Evolutionary conservation across 495 filamentous ascomycete species (phyloP).

Genomic region (Hyaloscypha finlandica): DNA sequence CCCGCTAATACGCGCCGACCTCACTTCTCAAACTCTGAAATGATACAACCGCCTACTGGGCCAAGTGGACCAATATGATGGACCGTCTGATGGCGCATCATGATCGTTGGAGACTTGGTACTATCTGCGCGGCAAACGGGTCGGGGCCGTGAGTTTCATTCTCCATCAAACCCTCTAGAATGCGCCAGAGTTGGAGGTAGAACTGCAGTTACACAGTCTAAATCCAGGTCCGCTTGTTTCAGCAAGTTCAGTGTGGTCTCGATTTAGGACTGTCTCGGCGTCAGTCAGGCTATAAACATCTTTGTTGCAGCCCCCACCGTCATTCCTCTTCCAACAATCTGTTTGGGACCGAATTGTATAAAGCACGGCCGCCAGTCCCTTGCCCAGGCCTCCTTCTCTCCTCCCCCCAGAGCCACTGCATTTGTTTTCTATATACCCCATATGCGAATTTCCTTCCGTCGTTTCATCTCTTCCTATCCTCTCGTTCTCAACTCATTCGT

Average conservation of each 20-base stretch:
- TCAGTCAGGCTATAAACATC: constrained; percentile 29
- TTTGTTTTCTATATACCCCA: constrained; percentile 26
- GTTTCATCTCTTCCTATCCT: constrained; percentile 22
- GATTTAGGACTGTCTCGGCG: constrained; percentile 26
- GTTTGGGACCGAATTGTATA: constrained; percentile 27
- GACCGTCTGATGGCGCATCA: constrained; percentile 3
- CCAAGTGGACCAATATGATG: constrained; percentile 19
- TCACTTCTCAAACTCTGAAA: constrained; percentile 12
- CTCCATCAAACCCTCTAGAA: constrained; percentile 8
- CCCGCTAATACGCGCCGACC: constrained; percentile 18
- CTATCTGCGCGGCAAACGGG: constrained; percentile 21
- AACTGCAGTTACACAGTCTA: constrained; percentile 21
- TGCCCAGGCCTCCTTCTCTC: constrained; percentile 13
- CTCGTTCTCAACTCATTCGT: constrained; percentile 23
- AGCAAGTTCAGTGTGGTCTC: constrained; percentile 20
- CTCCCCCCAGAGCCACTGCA: constrained; percentile 18
- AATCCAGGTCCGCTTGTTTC: constrained; percentile 27
- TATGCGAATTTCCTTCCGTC: constrained; percentile 24
- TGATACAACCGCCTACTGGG: constrained; percentile 25
- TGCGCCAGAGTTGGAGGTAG: constrained; percentile 4
- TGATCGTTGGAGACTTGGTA: constrained; percentile 16
- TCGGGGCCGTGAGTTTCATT: constrained; percentile 25
- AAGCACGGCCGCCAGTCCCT: constrained; percentile 25
- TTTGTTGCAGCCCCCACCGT: constrained; percentile 16
- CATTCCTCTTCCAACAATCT: constrained; percentile 9